Evolutionary conservation across 306 rosid genomes (phyloP), one percentile per base, ranked within the genome.

Genomic region (Morella rubra): DNA sequence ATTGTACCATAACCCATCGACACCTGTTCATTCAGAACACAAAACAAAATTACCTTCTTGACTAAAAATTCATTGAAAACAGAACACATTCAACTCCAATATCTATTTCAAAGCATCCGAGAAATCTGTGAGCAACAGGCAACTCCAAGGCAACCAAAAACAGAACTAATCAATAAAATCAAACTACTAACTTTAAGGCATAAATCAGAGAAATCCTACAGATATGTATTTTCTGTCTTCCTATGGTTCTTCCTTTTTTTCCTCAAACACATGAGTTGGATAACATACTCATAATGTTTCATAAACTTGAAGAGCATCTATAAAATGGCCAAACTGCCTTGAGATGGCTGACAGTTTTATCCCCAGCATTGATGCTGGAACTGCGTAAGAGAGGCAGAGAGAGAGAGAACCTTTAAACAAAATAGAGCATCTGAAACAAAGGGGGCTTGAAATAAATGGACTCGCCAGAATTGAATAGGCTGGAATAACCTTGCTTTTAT

Each of bases 1-100:
- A 82, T 84, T 74, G 91, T 46, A 69, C 99, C 99, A 83, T 52
- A 89, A 49, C 97, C 99, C 97, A 95, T 89, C 42, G 99, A 95
- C 9, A 95, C 89, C 99, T 92, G 86, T 82, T 61, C 76, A 77
- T 68, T 75, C 8, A 77, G 70, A 66, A 4, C 46, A 62, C 41
- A 65, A 59, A 41, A 19, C 19, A 54, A 32, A 62, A 22, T 44
- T 1, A 69, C 22, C 58, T 6, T 66, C 27, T 18, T 65, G 27
- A 66, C 71, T 1, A 27, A 41, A 66, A 66, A 66, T 8, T 42
- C 8, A 42, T 16, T 16, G 32, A 42, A 18, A 66, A 15, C 27
- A 7, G 71, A 44, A 44, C 6, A 3, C 14, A 66, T 4, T 66
- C 71, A 18, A 5, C 24, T 66, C 20, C 50, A 66, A 42, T 6